Percentiles rank a stretch among this genome's conserved stretches.
Evolutionary conservation across 2,329 filamentous ascomycete genomes (phyloP).

Genomic region (Xylariaceae sp.): DNA sequence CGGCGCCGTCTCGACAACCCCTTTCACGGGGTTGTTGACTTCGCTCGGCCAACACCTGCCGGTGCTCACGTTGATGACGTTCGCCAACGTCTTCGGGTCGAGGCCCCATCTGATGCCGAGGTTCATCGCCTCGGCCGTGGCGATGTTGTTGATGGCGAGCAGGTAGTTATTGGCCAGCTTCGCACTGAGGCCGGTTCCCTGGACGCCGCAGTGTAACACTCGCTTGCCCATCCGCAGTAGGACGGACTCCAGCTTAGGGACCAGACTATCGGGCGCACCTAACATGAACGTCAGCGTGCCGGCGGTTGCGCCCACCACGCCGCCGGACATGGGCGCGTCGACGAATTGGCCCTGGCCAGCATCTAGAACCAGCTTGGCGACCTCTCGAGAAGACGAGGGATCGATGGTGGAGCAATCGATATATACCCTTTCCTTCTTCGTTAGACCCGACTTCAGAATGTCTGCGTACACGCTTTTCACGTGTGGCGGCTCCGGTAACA

Average conservation of each 20-base stretch:
- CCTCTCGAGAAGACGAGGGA: constrained; percentile 76
- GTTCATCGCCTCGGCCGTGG: constrained; percentile 68
- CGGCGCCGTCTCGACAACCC: constrained; percentile 76
- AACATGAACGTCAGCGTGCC: constrained; percentile 97
- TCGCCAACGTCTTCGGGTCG: constrained; percentile 68
- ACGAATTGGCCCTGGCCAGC: constrained; percentile 76
- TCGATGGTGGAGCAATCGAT: constrained; percentile 98
- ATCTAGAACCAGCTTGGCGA: constrained; percentile 69
- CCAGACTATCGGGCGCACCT: constrained; percentile 64
- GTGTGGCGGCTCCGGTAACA: constrained; percentile 85
- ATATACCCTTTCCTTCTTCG: constrained; percentile 70
- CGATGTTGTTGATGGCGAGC: constrained; percentile 87
- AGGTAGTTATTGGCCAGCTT: constrained; percentile 99
- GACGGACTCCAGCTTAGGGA: constrained; percentile 67
- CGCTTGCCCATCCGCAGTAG: constrained; percentile 83
- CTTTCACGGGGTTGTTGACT: constrained; percentile 91
- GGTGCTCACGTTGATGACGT: constrained; percentile 90
- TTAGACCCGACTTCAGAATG: constrained; percentile 64
- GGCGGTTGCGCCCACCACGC: constrained; percentile 85
- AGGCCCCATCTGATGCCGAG: constrained; percentile 64
- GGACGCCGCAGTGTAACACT: constrained; percentile 81
- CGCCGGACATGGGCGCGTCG: constrained; percentile 96
- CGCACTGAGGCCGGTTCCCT: constrained; percentile 83
- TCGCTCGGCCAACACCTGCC: constrained; percentile 97
- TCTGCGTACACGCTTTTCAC: constrained; percentile 80